phyloP scores from a whole-genome alignment of 805 yeast genomes.

The Metschnikowia dekortorum region DNA sequence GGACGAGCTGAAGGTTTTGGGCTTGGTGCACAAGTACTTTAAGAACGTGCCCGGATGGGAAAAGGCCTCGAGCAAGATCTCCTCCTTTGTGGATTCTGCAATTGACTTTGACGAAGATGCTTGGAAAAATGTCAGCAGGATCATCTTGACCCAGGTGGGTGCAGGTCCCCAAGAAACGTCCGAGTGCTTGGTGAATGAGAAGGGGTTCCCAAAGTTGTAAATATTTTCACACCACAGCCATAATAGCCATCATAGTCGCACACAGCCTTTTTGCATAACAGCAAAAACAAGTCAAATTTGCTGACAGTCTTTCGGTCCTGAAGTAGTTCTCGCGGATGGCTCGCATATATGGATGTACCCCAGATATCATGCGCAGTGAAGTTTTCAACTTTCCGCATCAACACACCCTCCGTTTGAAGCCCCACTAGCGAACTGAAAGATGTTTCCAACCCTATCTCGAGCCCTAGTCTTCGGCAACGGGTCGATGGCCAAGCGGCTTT shows the following conservation, averaged over 20 bases:
- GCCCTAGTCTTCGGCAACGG: background rate
- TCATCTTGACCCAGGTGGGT: constrained; percentile 84
- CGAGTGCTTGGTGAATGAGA: constrained; percentile 51
- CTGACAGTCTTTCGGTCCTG: background rate
- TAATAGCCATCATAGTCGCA: too few relatives aligned
- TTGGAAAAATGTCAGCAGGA: constrained; percentile 69
- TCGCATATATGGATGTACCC: background rate
- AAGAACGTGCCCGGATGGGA: constrained; percentile 68
- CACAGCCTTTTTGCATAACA: too few relatives aligned
- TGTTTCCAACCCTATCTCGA: background rate
- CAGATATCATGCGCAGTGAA: background rate
- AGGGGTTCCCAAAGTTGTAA: constrained; percentile 55
- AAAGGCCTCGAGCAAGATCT: constrained; percentile 16
- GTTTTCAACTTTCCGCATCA: background rate
- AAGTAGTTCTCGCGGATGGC: background rate
- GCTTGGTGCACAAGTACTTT: constrained; percentile 61
- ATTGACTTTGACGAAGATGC: constrained; percentile 48
- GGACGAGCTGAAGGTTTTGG: constrained; percentile 70
- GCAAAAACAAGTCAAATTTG: too few relatives aligned
- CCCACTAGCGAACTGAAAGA: background rate
- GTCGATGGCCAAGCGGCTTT: background rate
- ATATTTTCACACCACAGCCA: background rate
- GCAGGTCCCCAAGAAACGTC: constrained; percentile 71
- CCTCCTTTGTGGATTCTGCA: constrained; percentile 19
- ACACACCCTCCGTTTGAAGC: background rate